A percentile compares a stretch with the other conserved stretches of the same genome.
Evolutionary conservation across 768 basidiomycete genomes (phyloP).

Genomic region (Russula ochroleuca): DNA sequence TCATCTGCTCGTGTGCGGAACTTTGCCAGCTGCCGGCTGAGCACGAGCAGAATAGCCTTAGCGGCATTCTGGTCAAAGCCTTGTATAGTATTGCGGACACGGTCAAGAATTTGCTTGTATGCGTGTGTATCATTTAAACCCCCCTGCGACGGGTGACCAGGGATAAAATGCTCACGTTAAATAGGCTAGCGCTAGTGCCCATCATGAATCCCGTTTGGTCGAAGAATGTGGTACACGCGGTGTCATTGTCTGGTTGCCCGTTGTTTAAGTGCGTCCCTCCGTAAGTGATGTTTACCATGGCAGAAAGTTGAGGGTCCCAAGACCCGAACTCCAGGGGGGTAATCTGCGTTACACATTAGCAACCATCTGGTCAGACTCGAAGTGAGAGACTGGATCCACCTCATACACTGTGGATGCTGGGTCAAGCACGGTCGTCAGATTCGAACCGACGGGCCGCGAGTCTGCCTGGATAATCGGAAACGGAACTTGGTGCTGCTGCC

Average conservation of each 20-base stretch:
- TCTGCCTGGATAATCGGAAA: conserved; percentile 65
- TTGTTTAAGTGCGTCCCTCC: conserved; percentile 62
- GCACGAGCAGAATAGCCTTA: conserved; percentile 45
- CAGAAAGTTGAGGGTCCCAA: conserved; percentile 67
- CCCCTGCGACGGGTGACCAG: neutral
- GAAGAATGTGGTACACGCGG: conserved; percentile 67
- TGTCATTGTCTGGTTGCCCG: conserved; percentile 50
- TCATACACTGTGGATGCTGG: conserved; percentile 53
- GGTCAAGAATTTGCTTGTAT: conserved; percentile 48
- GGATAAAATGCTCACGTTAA: conserved; percentile 44
- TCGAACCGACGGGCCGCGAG: conserved; percentile 46
- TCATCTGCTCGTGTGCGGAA: conserved; percentile 52
- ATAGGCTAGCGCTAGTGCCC: conserved; percentile 68
- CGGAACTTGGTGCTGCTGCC: conserved; percentile 47
- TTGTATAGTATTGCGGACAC: conserved; percentile 40
- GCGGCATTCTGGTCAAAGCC: conserved; percentile 39
- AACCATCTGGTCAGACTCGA: neutral
- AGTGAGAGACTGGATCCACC: conserved; percentile 37
- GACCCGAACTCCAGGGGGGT: conserved; percentile 67
- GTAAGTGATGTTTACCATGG: conserved; percentile 59
- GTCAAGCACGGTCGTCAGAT: conserved; percentile 39
- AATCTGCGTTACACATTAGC: conserved; percentile 38
- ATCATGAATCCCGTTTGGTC: conserved; percentile 73
- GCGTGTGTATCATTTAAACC: neutral
- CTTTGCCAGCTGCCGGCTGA: conserved; percentile 44